phyloP scores from a whole-genome alignment of 208 protist species.

The Trypanosoma cruzi region DNA sequence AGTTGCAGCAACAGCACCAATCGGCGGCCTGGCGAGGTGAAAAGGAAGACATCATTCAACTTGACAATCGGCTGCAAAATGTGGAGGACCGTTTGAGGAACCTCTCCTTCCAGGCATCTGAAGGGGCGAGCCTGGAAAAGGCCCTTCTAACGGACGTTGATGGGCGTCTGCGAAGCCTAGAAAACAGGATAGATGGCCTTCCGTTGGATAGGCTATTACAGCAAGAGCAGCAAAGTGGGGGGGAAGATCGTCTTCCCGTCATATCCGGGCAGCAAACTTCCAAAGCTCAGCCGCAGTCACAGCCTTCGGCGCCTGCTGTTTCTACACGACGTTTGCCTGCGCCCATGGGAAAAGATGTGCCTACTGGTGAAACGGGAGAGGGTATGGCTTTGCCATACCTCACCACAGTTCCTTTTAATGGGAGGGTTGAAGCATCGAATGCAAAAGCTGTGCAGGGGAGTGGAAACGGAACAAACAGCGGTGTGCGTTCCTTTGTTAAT shows the following conservation, averaged over 20 bases:
- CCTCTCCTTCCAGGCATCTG: conserved; percentile 28
- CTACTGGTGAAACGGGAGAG: not conserved
- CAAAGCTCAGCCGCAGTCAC: not conserved
- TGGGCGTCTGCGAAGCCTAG: conserved; percentile 44
- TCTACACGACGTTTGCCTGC: not conserved
- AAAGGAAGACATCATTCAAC: conserved; percentile 22
- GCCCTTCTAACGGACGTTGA: conserved; percentile 47
- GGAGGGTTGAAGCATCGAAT: not conserved
- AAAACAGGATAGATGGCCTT: conserved; percentile 47
- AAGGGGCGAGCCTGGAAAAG: conserved; percentile 16
- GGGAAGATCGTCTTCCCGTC: not conserved
- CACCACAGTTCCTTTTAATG: not conserved
- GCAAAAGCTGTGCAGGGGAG: not conserved
- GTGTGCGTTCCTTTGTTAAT: not conserved
- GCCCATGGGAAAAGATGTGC: not conserved
- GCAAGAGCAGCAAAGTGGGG: not conserved
- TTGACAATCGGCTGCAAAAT: conserved; percentile 42
- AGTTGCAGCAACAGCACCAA: conserved; percentile 9
- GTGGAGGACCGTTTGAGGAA: conserved; percentile 58
- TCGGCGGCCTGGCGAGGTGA: not conserved
- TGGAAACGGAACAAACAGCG: not conserved
- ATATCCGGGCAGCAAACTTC: not conserved
- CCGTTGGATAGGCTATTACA: not conserved
- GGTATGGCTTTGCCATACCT: not conserved
- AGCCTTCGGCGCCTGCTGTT: not conserved